Base-by-base conservation (phyloP, 106 monocot genomes). In the Narthecium ossifragum region DNA sequence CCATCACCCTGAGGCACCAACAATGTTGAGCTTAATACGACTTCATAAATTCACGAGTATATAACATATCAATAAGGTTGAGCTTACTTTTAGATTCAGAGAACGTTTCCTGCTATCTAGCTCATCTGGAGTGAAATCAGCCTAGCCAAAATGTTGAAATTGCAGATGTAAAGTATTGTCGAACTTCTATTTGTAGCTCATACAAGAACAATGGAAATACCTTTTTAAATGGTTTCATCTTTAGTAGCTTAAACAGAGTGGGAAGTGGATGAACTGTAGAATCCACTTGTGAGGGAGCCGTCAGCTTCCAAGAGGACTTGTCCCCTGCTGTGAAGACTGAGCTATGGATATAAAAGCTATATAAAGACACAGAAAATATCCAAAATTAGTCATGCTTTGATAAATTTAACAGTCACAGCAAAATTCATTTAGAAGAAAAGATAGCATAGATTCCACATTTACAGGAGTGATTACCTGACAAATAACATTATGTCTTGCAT, bases 121-220 rank as follows among this genome's bases (percentile, higher is more conserved):
- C 45, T 93, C 92, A 26, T 79, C 81, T 30, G 81, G 88, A 41
- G 88, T 85, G 56, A 85, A 88, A 36, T 81, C 88, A 65, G 84
- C 88, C 92, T 93, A 34, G 31, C 18, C 18, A 43, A 57, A 46
- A 51, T 22, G 0, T 43, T 17, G 10, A 43, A 1, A 43, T 0
- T 4, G 10, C 43, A 43, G 43, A 43, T 0, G 4, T 43, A 43
- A 43, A 43, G 9, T 11, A 39, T 11, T 15, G 4, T 43, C 43
- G 17, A 43, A 43, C 9, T 43, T 4, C 10, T 13, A 13, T 6
- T 13, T 6, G 43, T 43, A n/a, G n/a, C n/a, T n/a, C n/a, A n/a
- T n/a, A 43, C 2, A 43, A 43, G 43, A 43, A 43, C 26, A 31
- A 33, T 11, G 8, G 9, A 31, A 28, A 53, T 15, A 93, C 92